Base-by-base conservation (phyloP, 129 eudicot species). In the Artemisia argyi region DNA sequence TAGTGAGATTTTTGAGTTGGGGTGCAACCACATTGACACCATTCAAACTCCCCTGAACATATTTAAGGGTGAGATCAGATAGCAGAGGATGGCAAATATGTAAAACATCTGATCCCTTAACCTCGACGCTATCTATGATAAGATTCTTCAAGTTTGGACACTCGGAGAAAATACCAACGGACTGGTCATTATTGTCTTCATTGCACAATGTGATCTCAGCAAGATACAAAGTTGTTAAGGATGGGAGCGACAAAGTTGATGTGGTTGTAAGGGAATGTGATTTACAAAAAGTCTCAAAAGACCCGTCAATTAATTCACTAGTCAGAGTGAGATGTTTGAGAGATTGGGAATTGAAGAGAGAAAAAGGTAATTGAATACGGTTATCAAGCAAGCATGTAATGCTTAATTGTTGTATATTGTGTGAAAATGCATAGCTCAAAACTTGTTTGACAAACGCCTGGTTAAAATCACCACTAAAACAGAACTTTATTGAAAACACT, bases 21-120 rank as follows among this genome's bases (percentile, higher is more conserved):
- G 55, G 55, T 50, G 55, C 55, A 50, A 50, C 55, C 55, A 50
- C 55, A 50, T 50, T 50, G n/a, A 50, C 55, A 50, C 13, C 55
- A 13, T 50, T 50, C n/a, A 11, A 13, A 50, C 55, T n/a, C 15
- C 11, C 11, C 5, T 6, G 0, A n/a, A 3, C 55, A 1, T 2
- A 7, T 10, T 50, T n/a, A 50, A 50, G 13, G 1, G 15, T 50
- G 11, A 50, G 55, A 8, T 50, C n/a, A 13, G 55, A 1, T 50
- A 50, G 55, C 5, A 13, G 15, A 50, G 16, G 15, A 50, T 50
- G 55, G 0, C 55, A 50, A 11, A 50, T 50, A 50, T n/a, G 13
- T 0, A 50, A 50, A 50, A 13, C n/a, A 50, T n/a, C n/a, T n/a
- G 1, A 50, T 3, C 5, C 55, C 11, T 6, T n/a, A 11, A n/a